Percentiles rank a stretch among this genome's conserved stretches.
Conservation (phyloP, 345 rosid genomes). For the Clausena lansium region DNA sequence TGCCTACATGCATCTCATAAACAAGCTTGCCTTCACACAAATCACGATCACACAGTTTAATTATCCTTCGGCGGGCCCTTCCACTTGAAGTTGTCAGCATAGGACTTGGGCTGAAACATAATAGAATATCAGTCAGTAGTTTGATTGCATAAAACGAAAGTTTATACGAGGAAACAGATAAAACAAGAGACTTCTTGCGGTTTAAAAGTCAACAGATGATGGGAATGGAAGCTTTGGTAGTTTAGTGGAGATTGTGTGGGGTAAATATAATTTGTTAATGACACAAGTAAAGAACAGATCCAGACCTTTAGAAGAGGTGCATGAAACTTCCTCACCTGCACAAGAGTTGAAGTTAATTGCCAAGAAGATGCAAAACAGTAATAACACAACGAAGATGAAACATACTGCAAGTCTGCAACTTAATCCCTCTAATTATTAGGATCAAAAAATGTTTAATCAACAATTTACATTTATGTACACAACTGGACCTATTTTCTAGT, state of each 20-base stretch:
- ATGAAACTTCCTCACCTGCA: conserved; percentile 83
- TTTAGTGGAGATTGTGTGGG: too few species aligned
- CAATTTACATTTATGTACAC: not conserved
- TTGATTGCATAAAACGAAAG: not conserved
- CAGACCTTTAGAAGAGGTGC: conserved; percentile 57
- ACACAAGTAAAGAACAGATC: not conserved
- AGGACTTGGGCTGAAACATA: conserved; percentile 56
- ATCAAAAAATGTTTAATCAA: not conserved
- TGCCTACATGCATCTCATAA: too few species aligned
- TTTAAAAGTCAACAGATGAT: too few species aligned
- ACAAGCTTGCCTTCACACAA: too few species aligned
- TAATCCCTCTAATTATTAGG: not conserved
- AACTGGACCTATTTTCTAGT: too few species aligned
- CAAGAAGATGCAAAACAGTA: not conserved
- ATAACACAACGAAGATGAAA: not conserved
- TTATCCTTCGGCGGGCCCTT: conserved; percentile 52
- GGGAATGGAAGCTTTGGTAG: too few species aligned
- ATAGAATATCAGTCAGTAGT: not conserved
- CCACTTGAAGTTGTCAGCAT: conserved; percentile 95
- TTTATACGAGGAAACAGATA: too few species aligned
- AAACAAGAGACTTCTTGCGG: too few species aligned
- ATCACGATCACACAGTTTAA: too few species aligned
- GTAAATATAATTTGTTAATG: not conserved
- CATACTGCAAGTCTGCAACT: not conserved
- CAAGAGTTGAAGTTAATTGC: not conserved